Percentiles rank a stretch among this genome's conserved stretches.
Conservation (phyloP, 2,329 filamentous ascomycete genomes). For the Sporothrix protearum region DNA sequence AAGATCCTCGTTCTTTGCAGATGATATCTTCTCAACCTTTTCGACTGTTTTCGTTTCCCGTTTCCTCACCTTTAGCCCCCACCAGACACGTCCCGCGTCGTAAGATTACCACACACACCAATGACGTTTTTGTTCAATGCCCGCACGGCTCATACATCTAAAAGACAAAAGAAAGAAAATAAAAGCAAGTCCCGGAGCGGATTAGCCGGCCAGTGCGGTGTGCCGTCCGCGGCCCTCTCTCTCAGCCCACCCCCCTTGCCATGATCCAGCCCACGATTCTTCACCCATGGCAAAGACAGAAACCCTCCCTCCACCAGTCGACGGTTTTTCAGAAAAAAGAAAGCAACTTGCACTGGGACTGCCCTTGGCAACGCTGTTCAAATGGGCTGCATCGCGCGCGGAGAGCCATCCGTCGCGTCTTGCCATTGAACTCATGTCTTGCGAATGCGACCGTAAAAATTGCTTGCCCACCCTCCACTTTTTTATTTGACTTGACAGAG, state of each 20-base stretch:
- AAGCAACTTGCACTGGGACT: neutral
- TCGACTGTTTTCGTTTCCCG: neutral
- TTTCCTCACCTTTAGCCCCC: neutral
- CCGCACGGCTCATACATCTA: neutral
- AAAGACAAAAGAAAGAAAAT: neutral
- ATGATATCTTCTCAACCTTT: neutral
- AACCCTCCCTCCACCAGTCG: neutral
- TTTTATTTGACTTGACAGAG: neutral
- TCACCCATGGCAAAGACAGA: neutral
- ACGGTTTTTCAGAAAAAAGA: neutral
- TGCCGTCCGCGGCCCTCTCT: neutral
- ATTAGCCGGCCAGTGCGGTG: constrained; percentile 13
- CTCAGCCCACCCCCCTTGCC: neutral
- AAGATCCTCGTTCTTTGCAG: neutral
- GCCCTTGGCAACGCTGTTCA: neutral
- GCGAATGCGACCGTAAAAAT: neutral
- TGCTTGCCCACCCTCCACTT: neutral
- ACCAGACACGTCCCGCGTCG: neutral
- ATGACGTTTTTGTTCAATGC: no score
- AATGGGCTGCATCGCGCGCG: neutral
- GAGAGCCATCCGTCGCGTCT: neutral
- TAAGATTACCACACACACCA: constrained; percentile 13
- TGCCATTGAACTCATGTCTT: neutral
- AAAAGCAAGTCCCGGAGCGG: neutral
- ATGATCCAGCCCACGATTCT: neutral